Percentiles rank a stretch among this genome's conserved stretches.
Conservation (phyloP, 305 asterid genomes). For the Ilex paraguariensis region DNA sequence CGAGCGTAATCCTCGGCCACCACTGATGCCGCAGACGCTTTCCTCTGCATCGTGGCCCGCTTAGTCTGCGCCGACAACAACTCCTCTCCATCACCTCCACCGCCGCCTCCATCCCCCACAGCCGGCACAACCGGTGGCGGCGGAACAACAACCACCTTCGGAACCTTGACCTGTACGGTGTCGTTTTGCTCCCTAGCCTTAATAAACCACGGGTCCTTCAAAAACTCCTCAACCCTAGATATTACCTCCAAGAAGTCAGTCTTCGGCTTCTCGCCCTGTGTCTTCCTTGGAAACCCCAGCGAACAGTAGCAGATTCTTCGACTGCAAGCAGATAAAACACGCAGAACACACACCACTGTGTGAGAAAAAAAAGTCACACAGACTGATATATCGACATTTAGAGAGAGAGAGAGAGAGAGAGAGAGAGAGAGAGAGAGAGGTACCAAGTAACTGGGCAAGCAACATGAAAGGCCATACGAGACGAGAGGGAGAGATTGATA, state of each 20-base stretch:
- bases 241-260: constrained; percentile 60
- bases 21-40: no score
- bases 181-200: constrained; percentile 56
- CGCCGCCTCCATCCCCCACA: background rate
- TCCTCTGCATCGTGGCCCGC: background rate
- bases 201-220: constrained; percentile 83
- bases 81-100: background rate
- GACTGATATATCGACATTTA: constrained; percentile 9
- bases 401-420: no score
- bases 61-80: background rate
- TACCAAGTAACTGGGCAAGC: no score
- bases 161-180: constrained; percentile 82
- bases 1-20: no score
- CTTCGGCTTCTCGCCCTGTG: constrained; percentile 57
- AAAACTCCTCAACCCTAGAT: constrained; percentile 61
- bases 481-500: no score
- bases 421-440: no score
- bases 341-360: constrained; percentile 4
- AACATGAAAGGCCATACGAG: no score
- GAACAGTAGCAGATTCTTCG: constrained; percentile 81
- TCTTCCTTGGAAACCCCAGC: constrained; percentile 58
- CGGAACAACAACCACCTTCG: constrained; percentile 55
- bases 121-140: background rate
- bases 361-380: constrained; percentile 6
- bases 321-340: constrained; percentile 48